Evolutionary conservation across 2,329 filamentous ascomycete genomes (phyloP), one percentile per base, ranked within the genome.

Genomic region (Penicillium occitanis): DNA sequence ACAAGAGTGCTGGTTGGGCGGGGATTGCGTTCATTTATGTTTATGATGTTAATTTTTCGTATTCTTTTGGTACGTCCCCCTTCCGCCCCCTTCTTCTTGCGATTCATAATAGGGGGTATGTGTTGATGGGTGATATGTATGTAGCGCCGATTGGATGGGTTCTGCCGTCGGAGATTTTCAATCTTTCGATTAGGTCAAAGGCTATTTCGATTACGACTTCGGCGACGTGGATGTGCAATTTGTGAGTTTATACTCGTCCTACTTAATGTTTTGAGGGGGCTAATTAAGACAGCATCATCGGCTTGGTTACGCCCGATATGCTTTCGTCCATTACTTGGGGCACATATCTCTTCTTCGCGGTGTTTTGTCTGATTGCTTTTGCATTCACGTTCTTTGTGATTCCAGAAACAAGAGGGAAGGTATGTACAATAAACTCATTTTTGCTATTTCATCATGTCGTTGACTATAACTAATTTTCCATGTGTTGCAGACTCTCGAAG

Each of bases 401-500:
- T 33, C 76, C 76, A 1, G 76, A 78, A 55, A 78, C 76, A 4
- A 70, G 73, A 22, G 75, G 74, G 62, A 78, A 78, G 71, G 75
- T 77, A 68, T 17, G 67, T 65, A 33, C 53, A 57, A 25, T 53
- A 3, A 37, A 37, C 11, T 37, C 11, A 37, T 14, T 37, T 37
- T 22, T 19, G 3, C 10, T 46, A 33, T 30, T 17, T 40, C 10
- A 30, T 61, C 22, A 30, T 19, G 48, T 1, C 19, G 1, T 57
- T 37, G n/a, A 37, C 53, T 57, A 25, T 11, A 35, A 35, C 33
- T 35, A 37, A 57, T 25, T 19, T 22, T 30, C 10, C 2, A 57
- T 37, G 51, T 61, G 40, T 13, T 33, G 13, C 44, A 77, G 70
- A 86, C 81, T 5, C 79, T 88, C 13, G 85, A 87, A 72, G 81